Percentiles rank a stretch among this genome's conserved stretches.
These are phyloP conservation scores for Erythrobasidium hasegawianum DNA, from an alignment of 1,284 basidiomycete genomes.

Conservation along the genomic window DNA sequence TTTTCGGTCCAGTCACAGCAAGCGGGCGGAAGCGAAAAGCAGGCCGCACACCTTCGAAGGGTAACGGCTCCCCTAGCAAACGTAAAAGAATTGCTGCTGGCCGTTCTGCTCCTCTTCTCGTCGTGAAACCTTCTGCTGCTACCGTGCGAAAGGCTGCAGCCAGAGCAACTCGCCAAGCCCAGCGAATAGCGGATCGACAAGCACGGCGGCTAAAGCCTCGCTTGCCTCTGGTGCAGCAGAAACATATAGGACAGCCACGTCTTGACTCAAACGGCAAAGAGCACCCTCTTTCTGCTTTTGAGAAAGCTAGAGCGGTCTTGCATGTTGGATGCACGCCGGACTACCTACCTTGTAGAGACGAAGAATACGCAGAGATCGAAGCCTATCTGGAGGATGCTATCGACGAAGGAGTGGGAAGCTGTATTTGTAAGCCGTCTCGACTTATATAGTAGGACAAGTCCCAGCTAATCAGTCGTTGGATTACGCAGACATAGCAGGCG, in stretches of 20 bases:
- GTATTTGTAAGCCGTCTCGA: constrained; percentile 70
- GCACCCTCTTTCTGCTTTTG: constrained; percentile 36
- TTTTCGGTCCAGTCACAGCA: constrained; percentile 13
- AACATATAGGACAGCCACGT: constrained; percentile 6
- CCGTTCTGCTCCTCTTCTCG: background rate
- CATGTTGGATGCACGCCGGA: constrained; percentile 94
- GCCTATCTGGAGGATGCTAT: constrained; percentile 76
- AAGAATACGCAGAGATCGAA: constrained; percentile 76
- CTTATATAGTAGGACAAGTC: too few relatives aligned
- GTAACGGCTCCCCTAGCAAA: background rate
- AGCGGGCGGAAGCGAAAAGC: constrained; percentile 24
- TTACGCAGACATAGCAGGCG: constrained; percentile 80
- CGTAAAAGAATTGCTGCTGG: constrained; percentile 5
- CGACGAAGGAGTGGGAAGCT: constrained; percentile 89
- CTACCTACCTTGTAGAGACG: constrained; percentile 80
- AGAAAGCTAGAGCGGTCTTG: constrained; percentile 55
- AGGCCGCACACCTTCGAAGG: background rate
- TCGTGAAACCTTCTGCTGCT: constrained; percentile 14
- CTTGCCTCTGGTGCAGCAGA: constrained; percentile 25
- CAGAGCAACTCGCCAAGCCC: constrained; percentile 6
- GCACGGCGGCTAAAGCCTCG: constrained; percentile 21
- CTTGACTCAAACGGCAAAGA: background rate
- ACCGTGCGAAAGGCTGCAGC: constrained; percentile 14
- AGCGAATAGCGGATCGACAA: constrained; percentile 29
- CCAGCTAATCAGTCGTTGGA: background rate